These are phyloP conservation scores for Yamadazyma friedrichii DNA, from an alignment of 1,139 yeast genomes.

Conservation along the genomic window DNA sequence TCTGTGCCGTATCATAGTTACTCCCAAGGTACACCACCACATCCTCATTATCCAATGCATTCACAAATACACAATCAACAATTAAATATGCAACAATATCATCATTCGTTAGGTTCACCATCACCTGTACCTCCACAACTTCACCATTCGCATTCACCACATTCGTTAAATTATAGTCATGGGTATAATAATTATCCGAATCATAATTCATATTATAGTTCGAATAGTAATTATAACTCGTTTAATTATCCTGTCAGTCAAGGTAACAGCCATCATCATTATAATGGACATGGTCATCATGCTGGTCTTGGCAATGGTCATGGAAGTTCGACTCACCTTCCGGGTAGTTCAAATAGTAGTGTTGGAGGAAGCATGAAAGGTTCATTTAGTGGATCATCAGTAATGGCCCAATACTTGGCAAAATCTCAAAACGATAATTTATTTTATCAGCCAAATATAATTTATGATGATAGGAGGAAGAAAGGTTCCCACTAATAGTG, in stretches of 20 bases:
- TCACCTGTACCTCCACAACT: not conserved
- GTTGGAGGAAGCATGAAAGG: slow-evolving; percentile 6
- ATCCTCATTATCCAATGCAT: not conserved
- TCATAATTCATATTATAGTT: not conserved
- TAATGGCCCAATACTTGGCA: slow-evolving; percentile 75
- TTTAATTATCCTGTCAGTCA: not conserved
- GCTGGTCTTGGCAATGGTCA: not conserved
- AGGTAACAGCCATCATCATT: not conserved
- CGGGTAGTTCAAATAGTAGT: too few relatives aligned
- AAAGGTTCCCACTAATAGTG: not conserved
- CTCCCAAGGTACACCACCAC: not conserved
- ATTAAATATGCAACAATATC: not conserved
- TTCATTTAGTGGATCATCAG: slow-evolving; percentile 64
- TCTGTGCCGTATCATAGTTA: not conserved
- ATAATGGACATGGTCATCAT: not conserved
- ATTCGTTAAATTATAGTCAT: not conserved
- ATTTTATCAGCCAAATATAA: slow-evolving; percentile 51
- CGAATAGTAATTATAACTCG: not conserved
- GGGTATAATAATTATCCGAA: not conserved
- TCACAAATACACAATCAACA: not conserved
- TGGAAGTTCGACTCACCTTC: not conserved
- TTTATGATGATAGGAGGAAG: slow-evolving; percentile 21
- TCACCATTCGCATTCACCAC: slow-evolving; percentile 2
- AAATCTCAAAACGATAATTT: slow-evolving; percentile 63
- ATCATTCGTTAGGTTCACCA: too few relatives aligned